A percentile compares a stretch with the other conserved stretches of the same genome.
Conservation (phyloP, 768 basidiomycete species). For the Russula virescens region DNA sequence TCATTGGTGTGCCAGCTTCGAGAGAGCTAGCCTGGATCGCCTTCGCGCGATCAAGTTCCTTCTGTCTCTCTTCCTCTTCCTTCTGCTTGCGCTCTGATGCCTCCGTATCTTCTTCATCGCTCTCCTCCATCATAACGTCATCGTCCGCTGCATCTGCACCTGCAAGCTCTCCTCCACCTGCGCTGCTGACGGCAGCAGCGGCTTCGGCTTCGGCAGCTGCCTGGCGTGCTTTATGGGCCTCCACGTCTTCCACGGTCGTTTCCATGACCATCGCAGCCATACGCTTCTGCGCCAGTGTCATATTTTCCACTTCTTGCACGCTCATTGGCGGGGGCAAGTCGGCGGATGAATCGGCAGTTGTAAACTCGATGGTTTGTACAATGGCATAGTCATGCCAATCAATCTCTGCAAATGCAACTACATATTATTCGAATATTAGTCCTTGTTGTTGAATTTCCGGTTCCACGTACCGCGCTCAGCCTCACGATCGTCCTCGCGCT, state of each 20-base stretch:
- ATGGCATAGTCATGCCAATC: constrained; percentile 99
- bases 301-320: constrained; percentile 89
- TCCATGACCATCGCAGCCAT: constrained; percentile 99
- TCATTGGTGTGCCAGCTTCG: constrained; percentile 76
- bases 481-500: constrained; percentile 84
- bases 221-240: constrained; percentile 73
- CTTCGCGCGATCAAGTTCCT: constrained; percentile 69
- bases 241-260: constrained; percentile 80
- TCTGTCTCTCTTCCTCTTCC: constrained; percentile 65
- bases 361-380: constrained; percentile 97
- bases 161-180: constrained; percentile 37
- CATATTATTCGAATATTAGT: constrained; percentile 17
- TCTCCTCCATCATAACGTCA: constrained; percentile 74
- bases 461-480: constrained; percentile 73
- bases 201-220: constrained; percentile 84
- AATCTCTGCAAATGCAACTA: constrained; percentile 92
- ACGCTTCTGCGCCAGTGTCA: constrained; percentile 94
- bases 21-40: constrained; percentile 74
- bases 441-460: background rate
- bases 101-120: constrained; percentile 71
- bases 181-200: constrained; percentile 68
- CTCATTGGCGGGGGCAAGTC: constrained; percentile 97
- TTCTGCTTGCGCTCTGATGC: constrained; percentile 52
- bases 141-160: constrained; percentile 47
- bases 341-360: constrained; percentile 80